These are phyloP conservation scores for Gossypium mustelinum DNA, from an alignment of 345 rosid species.

Conservation along the genomic window DNA sequence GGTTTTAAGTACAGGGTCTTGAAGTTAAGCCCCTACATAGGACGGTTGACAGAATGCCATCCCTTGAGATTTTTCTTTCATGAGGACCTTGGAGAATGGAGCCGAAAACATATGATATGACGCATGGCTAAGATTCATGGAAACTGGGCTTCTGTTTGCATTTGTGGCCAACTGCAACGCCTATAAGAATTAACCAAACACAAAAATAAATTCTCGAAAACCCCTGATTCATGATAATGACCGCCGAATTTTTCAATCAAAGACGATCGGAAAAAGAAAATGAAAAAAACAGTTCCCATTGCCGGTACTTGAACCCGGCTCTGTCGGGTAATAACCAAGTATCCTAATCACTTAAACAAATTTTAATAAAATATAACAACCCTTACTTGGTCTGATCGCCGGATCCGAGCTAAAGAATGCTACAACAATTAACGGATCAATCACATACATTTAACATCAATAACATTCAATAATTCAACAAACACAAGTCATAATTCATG, in stretches of 20 bases:
- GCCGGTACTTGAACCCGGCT: constrained; percentile 74
- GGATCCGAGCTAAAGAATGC: no score
- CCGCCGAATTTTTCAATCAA: no score
- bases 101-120: neutral
- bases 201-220: no score
- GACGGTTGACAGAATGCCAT: constrained; percentile 23
- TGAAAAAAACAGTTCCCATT: constrained; percentile 30
- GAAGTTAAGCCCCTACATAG: constrained; percentile 8
- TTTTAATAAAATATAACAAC: no score
- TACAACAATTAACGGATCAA: no score
- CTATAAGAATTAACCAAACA: no score
- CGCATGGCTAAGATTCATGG: neutral
- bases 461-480: no score
- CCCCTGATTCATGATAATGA: no score
- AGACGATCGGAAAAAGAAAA: neutral
- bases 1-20: constrained; percentile 6
- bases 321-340: constrained; percentile 74
- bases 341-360: constrained; percentile 47
- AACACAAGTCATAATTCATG: no score
- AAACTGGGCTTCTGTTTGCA: no score
- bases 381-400: accelerated
- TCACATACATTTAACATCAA: no score
- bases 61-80: neutral
- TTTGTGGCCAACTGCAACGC: no score
- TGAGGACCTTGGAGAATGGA: neutral